Conservation (phyloP, 2,329 filamentous ascomycete species). For the Neonectria ditissima region DNA sequence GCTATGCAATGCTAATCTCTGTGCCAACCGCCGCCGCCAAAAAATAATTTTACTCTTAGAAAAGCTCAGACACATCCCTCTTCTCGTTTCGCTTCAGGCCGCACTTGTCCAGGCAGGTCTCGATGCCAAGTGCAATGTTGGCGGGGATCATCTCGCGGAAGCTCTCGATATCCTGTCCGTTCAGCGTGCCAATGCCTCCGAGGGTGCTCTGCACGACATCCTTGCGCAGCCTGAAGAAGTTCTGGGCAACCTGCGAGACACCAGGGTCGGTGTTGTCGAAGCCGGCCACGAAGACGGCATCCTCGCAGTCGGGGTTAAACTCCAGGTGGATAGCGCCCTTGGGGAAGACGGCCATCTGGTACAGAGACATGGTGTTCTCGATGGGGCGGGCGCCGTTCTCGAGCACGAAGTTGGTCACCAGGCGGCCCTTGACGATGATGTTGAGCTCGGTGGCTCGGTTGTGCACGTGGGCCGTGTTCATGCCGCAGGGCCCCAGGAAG, state of each 20-base stretch:
- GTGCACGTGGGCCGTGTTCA: constrained; percentile 64
- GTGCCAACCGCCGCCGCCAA: too few species aligned
- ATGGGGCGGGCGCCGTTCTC: constrained; percentile 57
- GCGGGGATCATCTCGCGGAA: constrained; percentile 57
- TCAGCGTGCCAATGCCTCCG: constrained; percentile 51
- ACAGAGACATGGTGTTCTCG: constrained; percentile 52
- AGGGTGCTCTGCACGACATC: constrained; percentile 55
- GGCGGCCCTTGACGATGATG: constrained; percentile 57
- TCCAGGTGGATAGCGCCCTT: constrained; percentile 63
- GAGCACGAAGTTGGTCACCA: constrained; percentile 58
- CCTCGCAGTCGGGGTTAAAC: constrained; percentile 63
- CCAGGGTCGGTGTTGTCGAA: constrained; percentile 61
- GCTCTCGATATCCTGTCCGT: constrained; percentile 54
- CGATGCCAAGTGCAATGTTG: constrained; percentile 64
- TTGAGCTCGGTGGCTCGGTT: constrained; percentile 62
- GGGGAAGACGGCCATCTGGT: constrained; percentile 62
- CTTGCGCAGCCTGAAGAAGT: constrained; percentile 56
- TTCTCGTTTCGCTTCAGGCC: constrained; percentile 51
- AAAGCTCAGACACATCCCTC: too few species aligned
- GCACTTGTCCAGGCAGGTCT: constrained; percentile 63
- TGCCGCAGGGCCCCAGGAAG: constrained; percentile 62
- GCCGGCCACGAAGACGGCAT: constrained; percentile 61
- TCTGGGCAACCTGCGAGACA: constrained; percentile 59
- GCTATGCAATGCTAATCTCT: too few species aligned
- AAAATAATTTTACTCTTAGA: too few species aligned